Percentiles rank a stretch among this genome's conserved stretches.
Conservation (phyloP, 2,329 filamentous ascomycete species). For the Fusarium kyushuense region DNA sequence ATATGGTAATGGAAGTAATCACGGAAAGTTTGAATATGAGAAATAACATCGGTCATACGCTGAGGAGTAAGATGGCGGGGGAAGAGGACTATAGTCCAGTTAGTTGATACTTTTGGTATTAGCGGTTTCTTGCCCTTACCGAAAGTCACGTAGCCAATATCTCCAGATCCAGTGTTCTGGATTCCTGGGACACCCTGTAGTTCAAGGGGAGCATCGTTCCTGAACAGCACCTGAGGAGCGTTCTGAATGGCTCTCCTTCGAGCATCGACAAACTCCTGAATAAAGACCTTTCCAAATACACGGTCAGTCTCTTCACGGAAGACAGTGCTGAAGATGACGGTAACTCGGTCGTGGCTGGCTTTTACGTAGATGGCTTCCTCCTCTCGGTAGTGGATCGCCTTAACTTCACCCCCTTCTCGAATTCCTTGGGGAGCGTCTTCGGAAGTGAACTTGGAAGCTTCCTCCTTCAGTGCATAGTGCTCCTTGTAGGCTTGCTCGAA, state of each 20-base stretch:
- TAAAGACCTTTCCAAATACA: slow-evolving; percentile 97
- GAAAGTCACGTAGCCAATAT: slow-evolving; percentile 98
- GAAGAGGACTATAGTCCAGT: slow-evolving; percentile 78
- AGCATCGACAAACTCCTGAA: slow-evolving; percentile 98
- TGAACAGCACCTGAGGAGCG: slow-evolving; percentile 95
- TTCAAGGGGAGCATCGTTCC: slow-evolving; percentile 93
- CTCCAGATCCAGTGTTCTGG: slow-evolving; percentile 77
- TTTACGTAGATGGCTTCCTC: slow-evolving; percentile 99
- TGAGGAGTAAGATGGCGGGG: slow-evolving; percentile 92
- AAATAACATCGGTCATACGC: slow-evolving; percentile 93
- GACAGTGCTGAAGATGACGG: slow-evolving; percentile 98
- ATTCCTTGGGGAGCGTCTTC: slow-evolving; percentile 95
- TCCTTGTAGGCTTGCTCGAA: slow-evolving; percentile 98
- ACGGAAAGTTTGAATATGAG: slow-evolving; percentile 99
- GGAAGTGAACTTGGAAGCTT: slow-evolving; percentile 90
- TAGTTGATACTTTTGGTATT: slow-evolving; percentile 27
- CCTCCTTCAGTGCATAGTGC: slow-evolving; percentile 86
- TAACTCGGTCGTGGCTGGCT: slow-evolving; percentile 95
- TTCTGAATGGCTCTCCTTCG: slow-evolving; percentile 96
- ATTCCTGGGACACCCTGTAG: slow-evolving; percentile 89
- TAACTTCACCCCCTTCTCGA: slow-evolving; percentile 88
- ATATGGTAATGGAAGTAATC: slow-evolving; percentile 99
- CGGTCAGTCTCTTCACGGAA: slow-evolving; percentile 98
- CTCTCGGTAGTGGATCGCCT: slow-evolving; percentile 97
- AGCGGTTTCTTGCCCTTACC: slow-evolving; percentile 65